Base-by-base conservation (phyloP, 2,329 filamentous ascomycete genomes). In the Aspergillus sp. region DNA sequence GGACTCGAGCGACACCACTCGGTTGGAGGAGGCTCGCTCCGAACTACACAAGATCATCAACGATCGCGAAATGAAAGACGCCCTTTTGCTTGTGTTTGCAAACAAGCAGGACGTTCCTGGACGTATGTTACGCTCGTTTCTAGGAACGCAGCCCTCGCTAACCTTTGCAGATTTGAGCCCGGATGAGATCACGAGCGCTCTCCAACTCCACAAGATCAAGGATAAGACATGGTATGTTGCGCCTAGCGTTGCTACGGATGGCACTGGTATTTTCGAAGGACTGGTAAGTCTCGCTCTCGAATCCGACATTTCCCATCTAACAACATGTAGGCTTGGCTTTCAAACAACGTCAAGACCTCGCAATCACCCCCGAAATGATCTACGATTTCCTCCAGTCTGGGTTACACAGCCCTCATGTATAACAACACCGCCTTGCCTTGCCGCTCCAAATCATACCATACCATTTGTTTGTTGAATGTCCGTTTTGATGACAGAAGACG, bases 31-130 rank as follows among this genome's bases (percentile, higher is more conserved):
- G 82, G 95, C 95, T 60, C 87, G 90, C 72, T 91, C 92, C 77
- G 95, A 99, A 80, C 84, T 99, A 68, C 93, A 97, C 82, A 91
- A 94, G 75, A 98, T 98, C 81, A 92, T 98, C 82, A 95, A 96
- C 80, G 95, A 98, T 78, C 89, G 94, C 67, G 95, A 99, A 85
- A 94, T 98, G 88, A 93, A 95, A 82, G 94, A 98, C 76, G 93
- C 93, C 64, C 84, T 98, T 71, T 83, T 99, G 71, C 82, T 98
- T 64, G 94, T 99, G 47, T 98, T 99, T 79, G 95, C 95, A 74
- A 99, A 99, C 85, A 99, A 99, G 87, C 95, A 98, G 82, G 95
- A 99, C 87, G 83, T 98, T 71, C 84, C 86, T 62, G 91, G 92
- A 75, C 88, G 92, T 91, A 80, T 60, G 83, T 79, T 13, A 41